Evolutionary conservation across 768 basidiomycete genomes (phyloP), one percentile per base, ranked within the genome.

Genomic region (Sarcodon sp.): DNA sequence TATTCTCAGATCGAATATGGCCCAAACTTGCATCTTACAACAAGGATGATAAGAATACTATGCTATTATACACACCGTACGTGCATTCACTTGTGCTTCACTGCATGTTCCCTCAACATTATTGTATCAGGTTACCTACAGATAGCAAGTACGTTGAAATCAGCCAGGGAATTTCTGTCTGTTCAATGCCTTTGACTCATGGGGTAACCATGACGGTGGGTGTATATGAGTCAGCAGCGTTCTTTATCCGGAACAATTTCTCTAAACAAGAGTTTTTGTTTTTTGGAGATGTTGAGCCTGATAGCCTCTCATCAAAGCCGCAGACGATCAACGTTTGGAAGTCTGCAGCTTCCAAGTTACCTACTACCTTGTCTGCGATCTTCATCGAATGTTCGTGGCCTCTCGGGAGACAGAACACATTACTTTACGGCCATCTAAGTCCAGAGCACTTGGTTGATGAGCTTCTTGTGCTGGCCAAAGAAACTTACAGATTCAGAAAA

Each of bases 371-470:
- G 12, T 72, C 76, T 33, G 72, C 77, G n/a, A 75, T 97, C 49
- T 97, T 98, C 60, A 88, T 98, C 59, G 94, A 97, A 66, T 97
- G 94, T 62, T 94, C 91, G 1, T 91, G 83, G 68, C 80, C 84
- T 16, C 73, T 78, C 0, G 83, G 83, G 0, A 72, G 93, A 50
- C 69, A 73, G 13, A 72, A 79, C 53, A 73, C 79, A 43, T 59
- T 69, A 47, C 70, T 97, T 38, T 94, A 78, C 61, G 94, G 94
- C 0, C 94, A 98, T 55, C 72, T 98, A 10, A 83, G 72, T 33
- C 91, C 94, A 0, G 78, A 78, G 18, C 84, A 87, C 54, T 67
- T 98, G 33, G 73, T 75, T 2, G 72, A 77, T 47, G 94, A 98
- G 65, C 71, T 98, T 47, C 57, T 70, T 7, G 64, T 65, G 1